Percentiles rank a stretch among this genome's conserved stretches.
Conservation (phyloP, 345 rosid species). For the Boechera stricta region DNA sequence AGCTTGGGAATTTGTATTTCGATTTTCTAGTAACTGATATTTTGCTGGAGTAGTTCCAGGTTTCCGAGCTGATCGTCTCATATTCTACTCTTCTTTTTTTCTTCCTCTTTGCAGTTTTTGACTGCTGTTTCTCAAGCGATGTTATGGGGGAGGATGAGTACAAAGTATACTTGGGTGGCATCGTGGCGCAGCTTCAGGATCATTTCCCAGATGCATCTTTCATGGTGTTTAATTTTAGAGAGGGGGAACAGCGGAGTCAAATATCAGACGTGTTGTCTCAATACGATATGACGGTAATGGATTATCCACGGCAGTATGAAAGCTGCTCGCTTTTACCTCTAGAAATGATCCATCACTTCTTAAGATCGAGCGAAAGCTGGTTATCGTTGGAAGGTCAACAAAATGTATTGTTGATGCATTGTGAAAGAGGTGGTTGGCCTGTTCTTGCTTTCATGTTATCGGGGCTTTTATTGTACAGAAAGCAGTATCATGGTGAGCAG, state of each 20-base stretch:
- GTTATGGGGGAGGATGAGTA: slow-evolving; percentile 93
- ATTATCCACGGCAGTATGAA: slow-evolving; percentile 92
- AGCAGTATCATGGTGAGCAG: slow-evolving; percentile 90
- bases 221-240: slow-evolving; percentile 98
- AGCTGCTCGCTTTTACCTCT: slow-evolving; percentile 85
- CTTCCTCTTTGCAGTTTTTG: slow-evolving; percentile 72
- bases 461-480: slow-evolving; percentile 80
- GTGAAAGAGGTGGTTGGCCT: slow-evolving; percentile 98
- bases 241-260: slow-evolving; percentile 91
- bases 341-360: slow-evolving; percentile 95
- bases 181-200: slow-evolving; percentile 93
- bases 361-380: slow-evolving; percentile 96
- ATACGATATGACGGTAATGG: slow-evolving; percentile 98
- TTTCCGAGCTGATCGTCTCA: slow-evolving; percentile 12
- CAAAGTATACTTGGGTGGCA: slow-evolving; percentile 90
- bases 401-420: slow-evolving; percentile 92
- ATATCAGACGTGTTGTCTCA: slow-evolving; percentile 82
- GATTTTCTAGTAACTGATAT: not conserved
- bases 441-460: slow-evolving; percentile 98
- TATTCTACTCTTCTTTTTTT: not conserved
- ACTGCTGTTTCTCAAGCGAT: slow-evolving; percentile 97
- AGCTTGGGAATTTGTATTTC: slow-evolving; percentile 13
- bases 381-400: slow-evolving; percentile 91
- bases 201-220: slow-evolving; percentile 93
- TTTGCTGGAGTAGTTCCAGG: slow-evolving; percentile 14